Evolutionary conservation across 1,284 basidiomycete genomes (phyloP).

Genomic region (Spongispora temasekensis): DNA sequence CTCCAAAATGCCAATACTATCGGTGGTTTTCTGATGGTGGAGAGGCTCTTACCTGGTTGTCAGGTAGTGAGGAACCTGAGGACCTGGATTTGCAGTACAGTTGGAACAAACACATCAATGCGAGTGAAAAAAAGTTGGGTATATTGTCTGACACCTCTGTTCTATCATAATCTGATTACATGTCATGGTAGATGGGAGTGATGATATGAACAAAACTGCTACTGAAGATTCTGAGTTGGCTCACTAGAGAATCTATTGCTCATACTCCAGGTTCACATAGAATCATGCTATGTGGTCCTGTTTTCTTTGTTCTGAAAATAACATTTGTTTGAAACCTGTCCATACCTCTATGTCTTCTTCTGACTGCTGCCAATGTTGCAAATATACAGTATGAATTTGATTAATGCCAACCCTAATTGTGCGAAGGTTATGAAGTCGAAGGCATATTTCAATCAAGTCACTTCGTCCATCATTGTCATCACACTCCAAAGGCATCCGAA

Average conservation of each 20-base stretch:
- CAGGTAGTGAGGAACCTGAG: no score
- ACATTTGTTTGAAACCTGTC: not conserved
- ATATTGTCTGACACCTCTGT: not conserved
- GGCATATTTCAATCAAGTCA: slow-evolving; percentile 36
- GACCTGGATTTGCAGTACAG: no score
- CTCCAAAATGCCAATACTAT: not conserved
- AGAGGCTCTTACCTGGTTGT: not conserved
- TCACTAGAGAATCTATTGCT: no score
- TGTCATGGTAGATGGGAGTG: no score
- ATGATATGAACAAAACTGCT: no score
- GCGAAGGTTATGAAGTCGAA: slow-evolving; percentile 36
- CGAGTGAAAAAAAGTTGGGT: not conserved
- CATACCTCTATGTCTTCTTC: not conserved
- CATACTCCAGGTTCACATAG: not conserved
- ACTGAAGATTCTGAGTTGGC: no score
- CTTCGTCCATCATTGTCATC: slow-evolving; percentile 23
- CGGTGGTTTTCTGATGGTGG: slow-evolving; percentile 7
- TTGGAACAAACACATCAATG: no score
- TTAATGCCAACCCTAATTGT: slow-evolving; percentile 38
- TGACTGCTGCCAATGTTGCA: slow-evolving; percentile 33
- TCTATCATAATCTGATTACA: no score
- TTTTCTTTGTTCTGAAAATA: not conserved
- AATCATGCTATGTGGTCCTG: not conserved
- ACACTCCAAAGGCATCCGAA: slow-evolving; percentile 40
- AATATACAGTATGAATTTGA: slow-evolving; percentile 43